phyloP scores from a whole-genome alignment of 2,329 filamentous ascomycete genomes.

The Ophiocordyceps australis region DNA sequence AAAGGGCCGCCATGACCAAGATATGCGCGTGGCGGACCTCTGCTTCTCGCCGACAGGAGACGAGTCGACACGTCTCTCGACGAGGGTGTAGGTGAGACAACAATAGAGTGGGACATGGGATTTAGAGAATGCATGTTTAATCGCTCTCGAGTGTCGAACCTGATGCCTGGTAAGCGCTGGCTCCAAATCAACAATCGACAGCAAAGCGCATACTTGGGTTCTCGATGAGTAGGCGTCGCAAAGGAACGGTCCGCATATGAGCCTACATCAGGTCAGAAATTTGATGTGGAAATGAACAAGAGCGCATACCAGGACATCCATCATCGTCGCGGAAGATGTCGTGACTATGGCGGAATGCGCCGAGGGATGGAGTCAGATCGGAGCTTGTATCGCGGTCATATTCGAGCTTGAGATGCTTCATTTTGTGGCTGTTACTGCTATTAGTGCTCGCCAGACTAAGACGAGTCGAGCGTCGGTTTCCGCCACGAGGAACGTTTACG shows the following conservation, averaged over 20 bases:
- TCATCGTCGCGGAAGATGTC: constrained; percentile 14
- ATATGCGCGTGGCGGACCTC: constrained; percentile 5
- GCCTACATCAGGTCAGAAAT: constrained; percentile 8
- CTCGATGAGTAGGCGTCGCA: constrained; percentile 5
- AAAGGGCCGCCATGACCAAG: constrained; percentile 3
- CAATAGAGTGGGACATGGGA: constrained; percentile 17
- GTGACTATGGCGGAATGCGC: constrained; percentile 6
- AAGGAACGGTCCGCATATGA: constrained; percentile 8
- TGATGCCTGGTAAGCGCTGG: constrained; percentile 4
- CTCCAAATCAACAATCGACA: no score
- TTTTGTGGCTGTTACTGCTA: constrained; percentile 6
- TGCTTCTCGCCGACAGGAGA: constrained; percentile 6
- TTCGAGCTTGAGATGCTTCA: constrained; percentile 4
- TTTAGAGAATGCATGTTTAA: constrained; percentile 17
- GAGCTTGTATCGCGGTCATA: constrained; percentile 3
- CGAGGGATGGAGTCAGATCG: constrained; percentile 5
- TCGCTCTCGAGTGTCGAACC: constrained; percentile 14
- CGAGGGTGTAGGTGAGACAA: constrained; percentile 15
- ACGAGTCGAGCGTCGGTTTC: constrained; percentile 7
- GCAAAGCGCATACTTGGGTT: constrained; percentile 8
- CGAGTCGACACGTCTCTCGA: constrained; percentile 10
- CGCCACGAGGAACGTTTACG: constrained; percentile 12
- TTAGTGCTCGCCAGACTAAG: constrained; percentile 3
- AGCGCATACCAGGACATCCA: constrained; percentile 7
- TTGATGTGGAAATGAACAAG: neutral